phyloP scores from a whole-genome alignment of 768 basidiomycete species.

The Galerina sulciceps region DNA sequence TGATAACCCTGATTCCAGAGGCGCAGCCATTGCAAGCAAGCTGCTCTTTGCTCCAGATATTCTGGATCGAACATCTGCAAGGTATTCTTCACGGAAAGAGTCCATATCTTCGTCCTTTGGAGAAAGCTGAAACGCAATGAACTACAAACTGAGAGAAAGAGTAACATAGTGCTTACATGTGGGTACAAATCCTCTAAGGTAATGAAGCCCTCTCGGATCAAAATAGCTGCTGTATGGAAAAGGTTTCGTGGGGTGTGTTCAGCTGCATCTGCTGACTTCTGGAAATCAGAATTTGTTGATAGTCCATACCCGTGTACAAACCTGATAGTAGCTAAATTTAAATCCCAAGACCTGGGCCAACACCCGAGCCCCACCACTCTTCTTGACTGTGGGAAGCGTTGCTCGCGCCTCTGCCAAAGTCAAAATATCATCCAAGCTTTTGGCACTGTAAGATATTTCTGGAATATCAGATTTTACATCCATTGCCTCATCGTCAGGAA shows the following conservation, averaged over 20 bases:
- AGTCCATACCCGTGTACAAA: conserved; percentile 34
- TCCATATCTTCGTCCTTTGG: conserved; percentile 83
- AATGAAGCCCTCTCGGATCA: conserved; percentile 90
- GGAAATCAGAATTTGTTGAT: conserved; percentile 18
- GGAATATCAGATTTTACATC: conserved; percentile 35
- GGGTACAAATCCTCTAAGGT: conserved; percentile 87
- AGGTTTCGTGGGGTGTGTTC: conserved; percentile 74
- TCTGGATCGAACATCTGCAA: conserved; percentile 62
- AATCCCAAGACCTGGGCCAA: conserved; percentile 96
- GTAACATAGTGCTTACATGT: conserved; percentile 66
- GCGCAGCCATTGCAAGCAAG: conserved; percentile 84
- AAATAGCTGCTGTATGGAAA: conserved; percentile 80
- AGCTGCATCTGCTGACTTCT: conserved; percentile 56
- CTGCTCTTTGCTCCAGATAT: conserved; percentile 73
- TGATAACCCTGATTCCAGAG: conserved; percentile 60
- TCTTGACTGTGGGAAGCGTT: conserved; percentile 11
- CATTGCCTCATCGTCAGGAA: conserved; percentile 37
- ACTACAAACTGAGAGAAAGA: not conserved
- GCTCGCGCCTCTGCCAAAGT: conserved; percentile 50
- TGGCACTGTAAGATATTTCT: conserved; percentile 53
- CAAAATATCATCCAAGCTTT: conserved; percentile 71
- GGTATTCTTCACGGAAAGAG: conserved; percentile 64
- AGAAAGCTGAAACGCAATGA: conserved; percentile 20
- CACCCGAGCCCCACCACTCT: conserved; percentile 54
- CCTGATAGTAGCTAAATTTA: conserved; percentile 93